phyloP scores from a whole-genome alignment of 106 monocot species.

The Posidonia australis region DNA sequence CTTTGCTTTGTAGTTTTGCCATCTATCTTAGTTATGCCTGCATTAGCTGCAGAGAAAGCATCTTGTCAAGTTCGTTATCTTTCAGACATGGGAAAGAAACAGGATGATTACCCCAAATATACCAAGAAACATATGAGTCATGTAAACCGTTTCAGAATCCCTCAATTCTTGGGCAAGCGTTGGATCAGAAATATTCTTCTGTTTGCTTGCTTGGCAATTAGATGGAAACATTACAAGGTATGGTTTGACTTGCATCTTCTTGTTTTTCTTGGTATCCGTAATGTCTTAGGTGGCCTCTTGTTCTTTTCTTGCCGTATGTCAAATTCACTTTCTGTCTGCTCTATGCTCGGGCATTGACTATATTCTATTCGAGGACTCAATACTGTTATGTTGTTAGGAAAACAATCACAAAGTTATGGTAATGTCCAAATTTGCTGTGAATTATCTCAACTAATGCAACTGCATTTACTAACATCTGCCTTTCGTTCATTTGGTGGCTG shows the following conservation, averaged over 20 bases:
- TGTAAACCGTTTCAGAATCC: slow-evolving; percentile 7
- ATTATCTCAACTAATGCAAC: neutral
- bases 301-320: too few relatives aligned
- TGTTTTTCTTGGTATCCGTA: slow-evolving; percentile 2
- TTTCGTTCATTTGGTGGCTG: slow-evolving; percentile 12
- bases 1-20: slow-evolving; percentile 78
- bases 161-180: slow-evolving; percentile 20
- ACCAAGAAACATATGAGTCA: slow-evolving; percentile 3
- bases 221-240: slow-evolving; percentile 88
- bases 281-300: too few relatives aligned
- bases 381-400: neutral
- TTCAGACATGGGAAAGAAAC: slow-evolving; percentile 57
- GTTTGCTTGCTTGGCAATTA: slow-evolving; percentile 31
- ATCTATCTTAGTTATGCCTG: slow-evolving; percentile 48
- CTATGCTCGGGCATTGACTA: neutral
- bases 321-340: neutral
- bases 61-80: slow-evolving; percentile 33
- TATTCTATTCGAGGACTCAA: neutral
- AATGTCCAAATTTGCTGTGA: neutral
- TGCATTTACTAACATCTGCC: neutral
- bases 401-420: neutral
- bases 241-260: neutral
- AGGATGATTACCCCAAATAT: slow-evolving; percentile 44
- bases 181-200: slow-evolving; percentile 68
- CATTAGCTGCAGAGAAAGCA: slow-evolving; percentile 60